These are phyloP conservation scores for Clausena lansium DNA, from an alignment of 345 rosid genomes.

Conservation along the genomic window DNA sequence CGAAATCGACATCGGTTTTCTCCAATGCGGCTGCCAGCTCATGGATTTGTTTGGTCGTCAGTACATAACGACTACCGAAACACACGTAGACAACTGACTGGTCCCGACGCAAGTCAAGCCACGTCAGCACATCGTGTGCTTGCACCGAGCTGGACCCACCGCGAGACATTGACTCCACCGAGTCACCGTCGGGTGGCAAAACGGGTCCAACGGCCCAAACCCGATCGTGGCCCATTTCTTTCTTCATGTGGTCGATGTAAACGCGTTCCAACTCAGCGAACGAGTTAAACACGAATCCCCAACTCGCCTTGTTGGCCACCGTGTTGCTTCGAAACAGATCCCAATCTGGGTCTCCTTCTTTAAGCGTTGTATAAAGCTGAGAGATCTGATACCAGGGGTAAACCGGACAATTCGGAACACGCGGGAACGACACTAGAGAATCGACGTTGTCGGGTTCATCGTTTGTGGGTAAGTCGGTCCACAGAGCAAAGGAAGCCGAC, in stretches of 20 bases:
- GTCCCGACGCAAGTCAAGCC: slow-evolving; percentile 17
- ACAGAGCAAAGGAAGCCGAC: slow-evolving; percentile 23
- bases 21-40: slow-evolving; percentile 18
- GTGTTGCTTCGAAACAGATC: slow-evolving; percentile 31
- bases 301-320: slow-evolving; percentile 36
- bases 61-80: slow-evolving; percentile 15
- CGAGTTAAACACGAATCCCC: slow-evolving; percentile 61
- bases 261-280: slow-evolving; percentile 40
- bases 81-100: slow-evolving; percentile 15
- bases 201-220: slow-evolving; percentile 46
- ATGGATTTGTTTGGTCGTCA: background rate
- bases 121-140: slow-evolving; percentile 7
- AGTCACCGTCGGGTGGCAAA: slow-evolving; percentile 4
- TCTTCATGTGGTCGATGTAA: slow-evolving; percentile 43
- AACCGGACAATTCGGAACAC: slow-evolving; percentile 42
- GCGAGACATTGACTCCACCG: background rate
- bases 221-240: slow-evolving; percentile 27
- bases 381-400: slow-evolving; percentile 43
- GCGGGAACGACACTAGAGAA: slow-evolving; percentile 23
- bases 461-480: slow-evolving; percentile 28
- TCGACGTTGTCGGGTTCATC: slow-evolving; percentile 10
- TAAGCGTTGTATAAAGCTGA: slow-evolving; percentile 11
- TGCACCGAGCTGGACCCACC: slow-evolving; percentile 26
- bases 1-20: slow-evolving; percentile 11
- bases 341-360: slow-evolving; percentile 36